These are phyloP conservation scores for Lodderomyces parapsilosis DNA, from an alignment of 1,139 yeast species.

Conservation along the genomic window DNA sequence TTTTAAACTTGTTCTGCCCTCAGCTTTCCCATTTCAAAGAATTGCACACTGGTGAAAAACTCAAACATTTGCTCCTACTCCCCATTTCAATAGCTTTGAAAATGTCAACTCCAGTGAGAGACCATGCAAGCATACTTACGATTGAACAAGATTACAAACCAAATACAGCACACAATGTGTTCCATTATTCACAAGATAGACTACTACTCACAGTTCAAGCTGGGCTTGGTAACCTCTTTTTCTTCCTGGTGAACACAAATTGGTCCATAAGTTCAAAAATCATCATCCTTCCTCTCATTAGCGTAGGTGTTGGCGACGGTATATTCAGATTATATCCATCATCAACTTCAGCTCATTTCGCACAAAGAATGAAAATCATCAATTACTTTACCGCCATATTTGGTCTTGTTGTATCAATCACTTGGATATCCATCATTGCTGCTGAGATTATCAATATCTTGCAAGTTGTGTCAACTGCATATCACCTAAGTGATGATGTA, in stretches of 20 bases:
- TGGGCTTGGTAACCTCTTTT: neutral
- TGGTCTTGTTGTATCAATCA: slow-evolving; percentile 69
- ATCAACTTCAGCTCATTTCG: neutral
- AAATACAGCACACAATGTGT: neutral
- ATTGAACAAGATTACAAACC: slow-evolving; percentile 8
- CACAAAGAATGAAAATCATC: slow-evolving; percentile 12
- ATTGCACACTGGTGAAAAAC: slow-evolving; percentile 1
- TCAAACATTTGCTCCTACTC: neutral
- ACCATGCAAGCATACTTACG: slow-evolving; percentile 8
- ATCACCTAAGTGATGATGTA: slow-evolving; percentile 71
- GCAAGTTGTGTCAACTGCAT: slow-evolving; percentile 59
- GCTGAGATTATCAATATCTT: slow-evolving; percentile 71
- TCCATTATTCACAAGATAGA: neutral
- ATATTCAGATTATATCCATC: neutral
- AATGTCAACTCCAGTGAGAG: neutral
- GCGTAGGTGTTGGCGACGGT: neutral
- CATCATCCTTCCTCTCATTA: neutral
- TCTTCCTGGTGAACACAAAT: neutral
- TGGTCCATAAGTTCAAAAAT: neutral
- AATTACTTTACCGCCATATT: slow-evolving; percentile 39
- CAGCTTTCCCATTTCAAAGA: slow-evolving; percentile 1
- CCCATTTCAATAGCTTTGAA: slow-evolving; percentile 3
- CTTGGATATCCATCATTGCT: slow-evolving; percentile 77
- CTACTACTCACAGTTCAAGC: neutral
- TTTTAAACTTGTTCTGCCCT: slow-evolving; percentile 24